Percentiles rank a stretch among this genome's conserved stretches.
phyloP scores from a whole-genome alignment of 441 rosid genomes.

The Pelargonium exstipulatum region DNA sequence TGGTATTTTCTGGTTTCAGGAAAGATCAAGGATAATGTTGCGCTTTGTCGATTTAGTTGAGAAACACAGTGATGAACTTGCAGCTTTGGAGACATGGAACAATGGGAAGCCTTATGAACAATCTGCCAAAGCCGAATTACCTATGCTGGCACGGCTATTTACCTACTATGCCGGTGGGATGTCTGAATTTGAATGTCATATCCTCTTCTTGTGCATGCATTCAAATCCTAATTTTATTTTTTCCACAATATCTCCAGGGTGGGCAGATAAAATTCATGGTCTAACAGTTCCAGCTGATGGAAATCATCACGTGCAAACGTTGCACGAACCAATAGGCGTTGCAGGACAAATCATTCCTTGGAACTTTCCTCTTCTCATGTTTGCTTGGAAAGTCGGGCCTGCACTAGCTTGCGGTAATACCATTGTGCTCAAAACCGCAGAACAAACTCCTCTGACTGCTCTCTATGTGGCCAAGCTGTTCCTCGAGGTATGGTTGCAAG shows the following conservation, averaged over 20 bases:
- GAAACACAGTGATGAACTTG: conserved; percentile 46
- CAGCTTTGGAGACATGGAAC: conserved; percentile 59
- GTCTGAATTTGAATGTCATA: conserved; percentile 21
- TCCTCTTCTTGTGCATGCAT: neutral
- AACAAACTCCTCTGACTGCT: conserved; percentile 65
- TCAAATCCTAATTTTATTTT: neutral
- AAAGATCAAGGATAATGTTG: conserved; percentile 62
- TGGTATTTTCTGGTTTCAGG: conserved; percentile 40
- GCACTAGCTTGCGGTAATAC: conserved; percentile 66
- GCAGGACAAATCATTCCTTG: conserved; percentile 67
- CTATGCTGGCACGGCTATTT: conserved; percentile 30
- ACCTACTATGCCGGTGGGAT: conserved; percentile 4
- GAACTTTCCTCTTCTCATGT: conserved; percentile 56
- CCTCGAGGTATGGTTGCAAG: conserved; percentile 62
- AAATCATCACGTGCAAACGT: conserved; percentile 44
- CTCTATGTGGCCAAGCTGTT: conserved; percentile 38
- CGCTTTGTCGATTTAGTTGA: conserved; percentile 54
- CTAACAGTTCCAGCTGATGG: conserved; percentile 53
- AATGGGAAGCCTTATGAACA: conserved; percentile 81
- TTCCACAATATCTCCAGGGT: conserved; percentile 22
- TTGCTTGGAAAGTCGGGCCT: conserved; percentile 58
- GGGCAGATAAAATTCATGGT: conserved; percentile 66
- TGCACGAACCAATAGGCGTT: conserved; percentile 67
- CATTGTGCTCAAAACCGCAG: conserved; percentile 60
- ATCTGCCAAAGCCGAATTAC: conserved; percentile 52